phyloP scores from a whole-genome alignment of 2,329 filamentous ascomycete genomes.

The Ambrosiella xylebori region DNA sequence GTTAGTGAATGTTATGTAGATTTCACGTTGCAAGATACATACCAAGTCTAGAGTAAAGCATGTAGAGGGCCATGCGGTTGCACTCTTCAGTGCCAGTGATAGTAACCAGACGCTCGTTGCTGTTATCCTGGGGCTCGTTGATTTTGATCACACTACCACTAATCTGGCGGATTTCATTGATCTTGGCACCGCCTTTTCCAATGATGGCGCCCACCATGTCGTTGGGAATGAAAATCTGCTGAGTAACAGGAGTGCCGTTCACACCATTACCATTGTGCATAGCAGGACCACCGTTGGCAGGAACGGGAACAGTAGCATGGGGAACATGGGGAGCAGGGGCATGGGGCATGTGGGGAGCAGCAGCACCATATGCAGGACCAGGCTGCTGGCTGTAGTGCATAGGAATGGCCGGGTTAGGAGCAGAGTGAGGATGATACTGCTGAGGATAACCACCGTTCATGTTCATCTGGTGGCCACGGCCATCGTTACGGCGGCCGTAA shows the following conservation, averaged over 20 bases:
- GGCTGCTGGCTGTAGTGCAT: conserved; percentile 69
- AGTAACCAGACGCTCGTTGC: conserved; percentile 91
- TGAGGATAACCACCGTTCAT: conserved; percentile 55
- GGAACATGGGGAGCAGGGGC: conserved; percentile 45
- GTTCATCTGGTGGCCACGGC: conserved; percentile 58
- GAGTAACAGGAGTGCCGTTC: conserved; percentile 55
- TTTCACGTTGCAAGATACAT: conserved; percentile 18
- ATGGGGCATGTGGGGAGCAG: conserved; percentile 58
- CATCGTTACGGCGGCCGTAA: conserved; percentile 56
- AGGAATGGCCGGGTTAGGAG: conserved; percentile 43
- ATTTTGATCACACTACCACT: conserved; percentile 99
- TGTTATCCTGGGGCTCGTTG: conserved; percentile 97
- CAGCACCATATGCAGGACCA: conserved; percentile 52
- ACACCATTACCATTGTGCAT: conserved; percentile 33
- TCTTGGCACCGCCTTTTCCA: conserved; percentile 95
- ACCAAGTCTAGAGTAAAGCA: conserved; percentile 97
- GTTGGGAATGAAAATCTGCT: conserved; percentile 98
- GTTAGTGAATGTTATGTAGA: neutral
- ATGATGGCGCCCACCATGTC: conserved; percentile 99
- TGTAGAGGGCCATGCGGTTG: conserved; percentile 99
- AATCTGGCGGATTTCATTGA: conserved; percentile 95
- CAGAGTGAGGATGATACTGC: conserved; percentile 52
- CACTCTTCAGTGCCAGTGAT: conserved; percentile 96
- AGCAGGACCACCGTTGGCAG: conserved; percentile 38
- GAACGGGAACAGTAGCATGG: conserved; percentile 35